Evolutionary conservation across 768 basidiomycete species (phyloP).

Genomic region (Trametes coccinea): DNA sequence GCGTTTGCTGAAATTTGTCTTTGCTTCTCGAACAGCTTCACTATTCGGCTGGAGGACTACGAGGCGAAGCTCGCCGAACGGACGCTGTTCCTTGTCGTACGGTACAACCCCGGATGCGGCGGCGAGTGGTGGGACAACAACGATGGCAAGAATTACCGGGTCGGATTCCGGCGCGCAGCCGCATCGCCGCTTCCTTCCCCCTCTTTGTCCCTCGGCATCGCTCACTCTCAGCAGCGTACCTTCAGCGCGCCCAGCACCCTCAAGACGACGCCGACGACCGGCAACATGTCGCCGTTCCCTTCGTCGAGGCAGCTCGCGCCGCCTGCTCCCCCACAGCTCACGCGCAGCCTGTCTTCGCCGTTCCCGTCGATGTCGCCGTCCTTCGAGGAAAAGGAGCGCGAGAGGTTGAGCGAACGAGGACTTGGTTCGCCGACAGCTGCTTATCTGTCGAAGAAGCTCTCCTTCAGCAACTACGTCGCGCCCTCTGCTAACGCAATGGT

Average conservation of each 20-base stretch:
- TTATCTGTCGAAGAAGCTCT: constrained; percentile 35
- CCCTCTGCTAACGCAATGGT: constrained; percentile 32
- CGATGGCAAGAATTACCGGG: constrained; percentile 68
- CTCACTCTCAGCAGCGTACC: constrained; percentile 31
- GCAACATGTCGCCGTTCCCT: constrained; percentile 3
- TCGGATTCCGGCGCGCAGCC: constrained; percentile 54
- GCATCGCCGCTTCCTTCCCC: constrained; percentile 24
- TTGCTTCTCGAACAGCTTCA: constrained; percentile 50
- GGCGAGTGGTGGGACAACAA: constrained; percentile 98
- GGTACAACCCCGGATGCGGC: constrained; percentile 48
- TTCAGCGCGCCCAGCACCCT: constrained; percentile 34
- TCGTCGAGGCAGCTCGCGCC: constrained; percentile 10
- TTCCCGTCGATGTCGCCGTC: constrained; percentile 11
- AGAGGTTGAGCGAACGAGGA: constrained; percentile 8
- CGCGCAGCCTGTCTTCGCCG: constrained; percentile 16
- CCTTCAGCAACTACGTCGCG: constrained; percentile 52
- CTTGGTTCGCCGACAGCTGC: constrained; percentile 18
- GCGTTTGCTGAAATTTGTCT: constrained; percentile 44
- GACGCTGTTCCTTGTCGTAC: constrained; percentile 60
- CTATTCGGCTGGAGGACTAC: constrained; percentile 73
- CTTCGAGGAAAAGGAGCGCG: constrained; percentile 10
- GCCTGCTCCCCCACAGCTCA: constrained; percentile 14
- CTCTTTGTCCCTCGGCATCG: constrained; percentile 7
- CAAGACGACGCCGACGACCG: constrained; percentile 31
- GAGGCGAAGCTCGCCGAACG: constrained; percentile 48